A percentile compares a stretch with the other conserved stretches of the same genome.
These are phyloP conservation scores for Pseudoscleropodium purum DNA, from an alignment of 225 moss, liverwort and hornwort species.

Conservation along the genomic window DNA sequence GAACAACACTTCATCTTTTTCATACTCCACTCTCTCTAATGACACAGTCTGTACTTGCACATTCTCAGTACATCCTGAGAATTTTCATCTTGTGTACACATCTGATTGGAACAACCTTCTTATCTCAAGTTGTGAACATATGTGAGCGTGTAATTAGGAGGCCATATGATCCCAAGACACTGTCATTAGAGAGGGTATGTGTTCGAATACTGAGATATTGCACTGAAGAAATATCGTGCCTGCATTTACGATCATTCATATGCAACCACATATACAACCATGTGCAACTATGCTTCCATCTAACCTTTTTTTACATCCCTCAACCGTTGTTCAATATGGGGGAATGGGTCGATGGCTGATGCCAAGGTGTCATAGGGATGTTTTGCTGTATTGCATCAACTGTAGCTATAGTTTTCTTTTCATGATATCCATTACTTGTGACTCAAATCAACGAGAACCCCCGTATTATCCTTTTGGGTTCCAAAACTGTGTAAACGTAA, in stretches of 20 bases:
- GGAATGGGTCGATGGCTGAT: neutral
- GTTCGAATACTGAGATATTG: neutral
- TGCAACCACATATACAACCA: neutral
- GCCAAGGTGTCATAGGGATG: too few relatives aligned
- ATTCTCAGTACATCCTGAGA: neutral
- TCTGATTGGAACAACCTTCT: neutral
- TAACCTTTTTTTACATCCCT: neutral
- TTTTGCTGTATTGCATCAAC: neutral
- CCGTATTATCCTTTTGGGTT: neutral
- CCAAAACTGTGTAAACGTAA: neutral
- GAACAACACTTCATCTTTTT: neutral
- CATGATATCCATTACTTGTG: neutral
- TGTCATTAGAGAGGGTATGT: neutral
- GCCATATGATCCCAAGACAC: neutral
- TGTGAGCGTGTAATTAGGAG: neutral
- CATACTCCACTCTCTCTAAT: neutral
- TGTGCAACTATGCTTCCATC: neutral
- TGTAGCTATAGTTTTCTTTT: neutral
- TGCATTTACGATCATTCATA: neutral
- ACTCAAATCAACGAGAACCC: neutral
- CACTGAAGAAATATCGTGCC: neutral
- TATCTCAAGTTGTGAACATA: neutral
- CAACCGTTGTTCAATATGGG: neutral
- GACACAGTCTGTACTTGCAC: neutral
- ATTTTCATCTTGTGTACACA: neutral